Evolutionary conservation across 208 protist species (phyloP).

Genomic region (Trypanosoma conorhini): DNA sequence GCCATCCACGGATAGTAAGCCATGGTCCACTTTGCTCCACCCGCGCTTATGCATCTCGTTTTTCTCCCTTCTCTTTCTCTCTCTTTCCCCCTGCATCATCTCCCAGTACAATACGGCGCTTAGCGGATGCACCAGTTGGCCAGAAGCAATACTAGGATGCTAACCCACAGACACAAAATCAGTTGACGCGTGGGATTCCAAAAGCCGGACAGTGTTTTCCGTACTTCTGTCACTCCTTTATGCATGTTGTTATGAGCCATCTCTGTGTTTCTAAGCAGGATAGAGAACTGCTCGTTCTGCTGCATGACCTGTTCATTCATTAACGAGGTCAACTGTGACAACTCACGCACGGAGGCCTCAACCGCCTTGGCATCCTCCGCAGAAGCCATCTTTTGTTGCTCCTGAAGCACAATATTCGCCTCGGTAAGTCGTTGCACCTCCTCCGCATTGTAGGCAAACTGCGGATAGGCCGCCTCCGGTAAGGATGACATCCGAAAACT

Average conservation of each 20-base stretch:
- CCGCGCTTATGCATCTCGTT: not conserved
- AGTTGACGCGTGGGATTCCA: conserved; percentile 83
- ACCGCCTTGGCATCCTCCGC: conserved; percentile 70
- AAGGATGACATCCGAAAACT: not conserved
- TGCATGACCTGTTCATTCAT: conserved; percentile 82
- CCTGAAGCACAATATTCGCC: conserved; percentile 46
- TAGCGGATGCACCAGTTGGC: conserved; percentile 54
- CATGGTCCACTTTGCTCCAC: not conserved
- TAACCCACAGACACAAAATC: conserved; percentile 73
- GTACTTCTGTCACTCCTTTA: conserved; percentile 64
- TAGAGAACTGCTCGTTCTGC: conserved; percentile 84
- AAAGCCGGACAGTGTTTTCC: conserved; percentile 43
- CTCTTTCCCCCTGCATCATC: conserved; percentile 9
- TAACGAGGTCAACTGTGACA: conserved; percentile 86
- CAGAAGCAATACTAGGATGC: conserved; percentile 52
- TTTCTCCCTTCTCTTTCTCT: not conserved
- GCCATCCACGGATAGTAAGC: not conserved
- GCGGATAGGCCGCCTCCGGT: not conserved
- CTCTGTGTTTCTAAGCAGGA: conserved; percentile 75
- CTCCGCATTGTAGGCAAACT: conserved; percentile 36
- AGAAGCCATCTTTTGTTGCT: conserved; percentile 52
- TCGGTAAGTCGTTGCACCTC: conserved; percentile 46
- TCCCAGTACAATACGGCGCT: not conserved
- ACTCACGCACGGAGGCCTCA: conserved; percentile 74
- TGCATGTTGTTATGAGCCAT: conserved; percentile 56